Base-by-base conservation (phyloP, 2,329 filamentous ascomycete genomes). In the Saccharata proteae region DNA sequence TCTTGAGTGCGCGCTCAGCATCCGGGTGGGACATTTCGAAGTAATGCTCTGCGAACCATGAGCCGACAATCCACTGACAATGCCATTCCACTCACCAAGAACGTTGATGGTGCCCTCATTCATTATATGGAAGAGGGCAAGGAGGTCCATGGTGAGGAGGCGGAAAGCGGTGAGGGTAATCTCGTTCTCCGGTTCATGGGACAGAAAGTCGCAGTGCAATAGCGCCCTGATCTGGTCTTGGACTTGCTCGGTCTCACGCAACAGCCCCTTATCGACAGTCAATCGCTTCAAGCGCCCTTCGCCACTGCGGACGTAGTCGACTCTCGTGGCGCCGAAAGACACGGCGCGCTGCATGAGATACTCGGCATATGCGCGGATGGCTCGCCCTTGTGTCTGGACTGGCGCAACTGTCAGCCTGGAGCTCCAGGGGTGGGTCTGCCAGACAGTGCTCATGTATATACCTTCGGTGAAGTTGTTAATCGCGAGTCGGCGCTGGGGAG, bases 21-120 rank as follows among this genome's bases (percentile, higher is more conserved):
- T 98, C 90, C 16, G 82, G 70, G 48, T 82, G 83, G 30, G 90
- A 94, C 80, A 98, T 88, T 61, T 98, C 90, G 47, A 98, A 98
- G 57, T 96, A 98, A 57, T 92, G 83, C 45, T 90, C 85, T 92
- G 40, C 14, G 16, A 17, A 3, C 26, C 14, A 21, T 54, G 24
- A 56, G 45, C 28, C 38, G 12, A 7, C 14, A 16, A 17, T 17
- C 14, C 6, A 8, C 20, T 20, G 8, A 19, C 10, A 20, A 30
- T 23, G 35, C 12, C 10, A 31, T 32, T 12, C 9, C 6, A 49
- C 74, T 42, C 64, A 92, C 88, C 84, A 35, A 98, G 64, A 37
- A 98, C 84, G 56, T 93, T 94, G 59, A 98, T 98, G 51, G 93
- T 82, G 29, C 83, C 90, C 58, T 94, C 85, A 51, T 98, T 98